phyloP scores from a whole-genome alignment of 257 asterid genomes.

The Solanum acaule region DNA sequence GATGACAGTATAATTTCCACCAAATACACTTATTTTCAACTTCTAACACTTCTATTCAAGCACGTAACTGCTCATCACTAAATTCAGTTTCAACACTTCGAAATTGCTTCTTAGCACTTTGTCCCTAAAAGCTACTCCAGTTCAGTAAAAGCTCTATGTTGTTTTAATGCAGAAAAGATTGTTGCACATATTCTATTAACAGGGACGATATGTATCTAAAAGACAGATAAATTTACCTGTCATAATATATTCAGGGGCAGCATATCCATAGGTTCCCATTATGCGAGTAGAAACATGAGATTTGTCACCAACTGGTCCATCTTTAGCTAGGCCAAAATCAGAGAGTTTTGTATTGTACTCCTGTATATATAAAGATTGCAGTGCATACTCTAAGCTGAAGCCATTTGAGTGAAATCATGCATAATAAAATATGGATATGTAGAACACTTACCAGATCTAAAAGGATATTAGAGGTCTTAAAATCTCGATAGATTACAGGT shows the following conservation, averaged over 20 bases:
- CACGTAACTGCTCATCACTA: not conserved
- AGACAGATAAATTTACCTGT: conserved; percentile 29
- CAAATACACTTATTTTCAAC: not conserved
- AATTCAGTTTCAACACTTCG: not conserved
- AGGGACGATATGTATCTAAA: not conserved
- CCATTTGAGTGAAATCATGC: not conserved
- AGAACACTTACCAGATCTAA: conserved; percentile 44
- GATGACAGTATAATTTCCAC: not conserved
- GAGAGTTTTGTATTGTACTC: conserved; percentile 74
- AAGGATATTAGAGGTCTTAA: conserved; percentile 81
- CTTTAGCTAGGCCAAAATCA: conserved; percentile 80
- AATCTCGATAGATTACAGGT: conserved; percentile 88
- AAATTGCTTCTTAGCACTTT: not conserved
- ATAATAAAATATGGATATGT: not conserved
- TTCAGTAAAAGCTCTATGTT: not conserved
- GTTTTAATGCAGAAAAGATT: not conserved
- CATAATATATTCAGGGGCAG: conserved; percentile 74
- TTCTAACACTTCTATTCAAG: not conserved
- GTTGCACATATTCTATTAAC: not conserved
- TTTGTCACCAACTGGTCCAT: conserved; percentile 80
- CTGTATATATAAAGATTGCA: conserved; percentile 16
- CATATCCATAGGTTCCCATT: conserved; percentile 79
- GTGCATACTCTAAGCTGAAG: not conserved
- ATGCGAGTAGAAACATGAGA: conserved; percentile 86
- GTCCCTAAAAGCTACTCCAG: not conserved